Evolutionary conservation across 2,329 filamentous ascomycete genomes (phyloP).

Genomic region (Dactylellina drechsleri): DNA sequence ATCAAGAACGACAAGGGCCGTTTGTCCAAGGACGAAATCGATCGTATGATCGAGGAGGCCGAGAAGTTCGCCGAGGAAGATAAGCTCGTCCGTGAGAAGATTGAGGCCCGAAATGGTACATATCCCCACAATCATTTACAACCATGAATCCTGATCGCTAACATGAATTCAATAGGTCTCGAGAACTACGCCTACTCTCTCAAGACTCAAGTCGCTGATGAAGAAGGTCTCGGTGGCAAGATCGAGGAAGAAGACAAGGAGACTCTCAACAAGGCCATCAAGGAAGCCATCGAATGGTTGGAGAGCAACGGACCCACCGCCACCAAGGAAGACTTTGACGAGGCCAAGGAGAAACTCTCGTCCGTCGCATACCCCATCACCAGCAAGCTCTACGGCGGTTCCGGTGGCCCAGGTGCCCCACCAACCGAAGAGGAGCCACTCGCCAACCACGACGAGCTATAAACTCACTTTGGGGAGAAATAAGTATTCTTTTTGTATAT

Average conservation of each 20-base stretch:
- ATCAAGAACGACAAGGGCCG: slow-evolving; percentile 99
- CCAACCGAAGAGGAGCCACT: slow-evolving; percentile 74
- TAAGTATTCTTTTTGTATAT: slow-evolving; percentile 50
- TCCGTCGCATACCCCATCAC: slow-evolving; percentile 98
- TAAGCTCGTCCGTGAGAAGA: slow-evolving; percentile 96
- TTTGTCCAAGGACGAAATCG: slow-evolving; percentile 94
- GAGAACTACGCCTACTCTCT: slow-evolving; percentile 99
- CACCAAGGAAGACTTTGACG: slow-evolving; percentile 92
- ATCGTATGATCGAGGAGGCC: slow-evolving; percentile 98
- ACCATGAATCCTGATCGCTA: slow-evolving; percentile 13
- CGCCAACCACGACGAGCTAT: slow-evolving; percentile 79
- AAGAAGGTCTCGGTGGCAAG: slow-evolving; percentile 97
- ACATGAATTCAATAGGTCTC: slow-evolving; percentile 65
- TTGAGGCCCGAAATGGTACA: slow-evolving; percentile 84
- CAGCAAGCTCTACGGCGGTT: slow-evolving; percentile 88
- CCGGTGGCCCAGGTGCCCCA: slow-evolving; percentile 70
- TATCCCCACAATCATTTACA: not conserved
- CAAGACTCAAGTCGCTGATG: slow-evolving; percentile 98
- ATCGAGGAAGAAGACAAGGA: slow-evolving; percentile 99
- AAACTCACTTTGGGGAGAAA: slow-evolving; percentile 62
- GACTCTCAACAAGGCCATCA: slow-evolving; percentile 91
- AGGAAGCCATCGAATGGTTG: slow-evolving; percentile 96
- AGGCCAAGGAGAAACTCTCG: slow-evolving; percentile 99
- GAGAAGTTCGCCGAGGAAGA: slow-evolving; percentile 99
- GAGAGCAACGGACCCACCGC: slow-evolving; percentile 85